phyloP scores from a whole-genome alignment of 306 rosid species.

The Trifolium pratense region DNA sequence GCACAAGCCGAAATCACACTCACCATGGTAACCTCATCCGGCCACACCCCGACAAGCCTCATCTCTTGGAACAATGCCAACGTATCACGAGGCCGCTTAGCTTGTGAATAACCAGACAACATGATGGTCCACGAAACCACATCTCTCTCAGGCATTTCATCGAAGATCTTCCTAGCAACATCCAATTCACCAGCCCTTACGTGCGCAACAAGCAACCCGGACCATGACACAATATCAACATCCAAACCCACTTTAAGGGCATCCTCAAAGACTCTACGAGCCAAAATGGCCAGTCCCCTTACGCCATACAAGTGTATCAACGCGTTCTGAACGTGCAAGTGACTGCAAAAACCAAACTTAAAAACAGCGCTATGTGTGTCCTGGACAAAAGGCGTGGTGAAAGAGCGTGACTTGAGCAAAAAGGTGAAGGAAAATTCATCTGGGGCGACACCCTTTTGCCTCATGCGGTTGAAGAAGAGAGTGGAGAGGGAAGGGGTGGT shows the following conservation, averaged over 20 bases:
- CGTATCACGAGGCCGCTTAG: constrained; percentile 53
- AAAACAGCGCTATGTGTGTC: constrained; percentile 51
- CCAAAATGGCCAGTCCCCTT: constrained; percentile 47
- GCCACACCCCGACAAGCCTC: constrained; percentile 49
- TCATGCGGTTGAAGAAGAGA: constrained; percentile 58
- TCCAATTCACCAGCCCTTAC: constrained; percentile 59
- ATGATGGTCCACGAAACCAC: constrained; percentile 65
- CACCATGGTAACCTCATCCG: constrained; percentile 68
- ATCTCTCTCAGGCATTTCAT: constrained; percentile 72
- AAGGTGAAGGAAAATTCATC: constrained; percentile 64
- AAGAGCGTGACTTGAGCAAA: constrained; percentile 55
- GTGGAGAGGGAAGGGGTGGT: constrained; percentile 45
- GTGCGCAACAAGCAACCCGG: constrained; percentile 63
- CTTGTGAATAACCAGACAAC: constrained; percentile 59
- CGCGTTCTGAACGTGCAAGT: constrained; percentile 57
- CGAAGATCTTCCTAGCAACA: constrained; percentile 49
- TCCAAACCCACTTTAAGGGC: constrained; percentile 42
- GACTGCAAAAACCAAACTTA: constrained; percentile 56
- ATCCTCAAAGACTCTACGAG: constrained; percentile 56
- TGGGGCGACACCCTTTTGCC: constrained; percentile 44
- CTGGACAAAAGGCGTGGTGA: constrained; percentile 29
- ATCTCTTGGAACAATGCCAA: constrained; percentile 61
- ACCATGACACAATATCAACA: constrained; percentile 69
- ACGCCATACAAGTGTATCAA: constrained; percentile 60
- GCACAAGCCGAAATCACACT: constrained; percentile 66